phyloP scores from a whole-genome alignment of 495 filamentous ascomycete species.

The Pseudomonodictys pantanalensis region DNA sequence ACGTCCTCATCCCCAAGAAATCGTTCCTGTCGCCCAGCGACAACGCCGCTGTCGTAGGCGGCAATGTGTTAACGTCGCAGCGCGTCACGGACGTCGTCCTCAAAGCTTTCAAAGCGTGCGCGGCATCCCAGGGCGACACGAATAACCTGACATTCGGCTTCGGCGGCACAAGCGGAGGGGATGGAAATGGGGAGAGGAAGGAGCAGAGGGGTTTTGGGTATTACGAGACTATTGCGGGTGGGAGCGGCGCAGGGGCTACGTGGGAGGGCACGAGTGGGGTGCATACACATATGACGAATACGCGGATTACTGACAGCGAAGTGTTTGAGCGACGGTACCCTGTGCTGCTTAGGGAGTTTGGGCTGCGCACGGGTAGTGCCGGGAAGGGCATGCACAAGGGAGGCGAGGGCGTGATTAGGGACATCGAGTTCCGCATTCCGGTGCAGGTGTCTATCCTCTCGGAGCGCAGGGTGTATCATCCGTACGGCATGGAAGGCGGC shows the following conservation, averaged over 20 bases:
- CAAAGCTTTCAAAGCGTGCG: conserved; percentile 84
- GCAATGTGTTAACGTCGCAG: conserved; percentile 90
- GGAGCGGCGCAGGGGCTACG: conserved; percentile 77
- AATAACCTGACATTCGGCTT: conserved; percentile 89
- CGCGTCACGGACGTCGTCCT: conserved; percentile 93
- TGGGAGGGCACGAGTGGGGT: conserved; percentile 92
- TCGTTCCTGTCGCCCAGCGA: conserved; percentile 84
- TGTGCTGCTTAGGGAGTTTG: conserved; percentile 79
- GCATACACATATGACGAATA: conserved; percentile 99
- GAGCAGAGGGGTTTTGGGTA: conserved; percentile 83
- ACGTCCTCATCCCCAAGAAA: conserved; percentile 76
- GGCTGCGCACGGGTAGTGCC: conserved; percentile 64
- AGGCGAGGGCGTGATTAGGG: conserved; percentile 85
- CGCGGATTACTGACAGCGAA: conserved; percentile 91
- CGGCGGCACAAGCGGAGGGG: conserved; percentile 60
- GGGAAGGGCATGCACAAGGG: conserved; percentile 75
- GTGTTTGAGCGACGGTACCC: conserved; percentile 96
- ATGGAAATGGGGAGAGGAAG: conserved; percentile 10
- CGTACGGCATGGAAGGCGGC: conserved; percentile 88
- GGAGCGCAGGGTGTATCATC: conserved; percentile 80
- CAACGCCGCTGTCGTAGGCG: conserved; percentile 88
- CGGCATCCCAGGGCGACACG: conserved; percentile 86
- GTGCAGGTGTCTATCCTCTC: conserved; percentile 86
- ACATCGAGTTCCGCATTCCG: conserved; percentile 90
- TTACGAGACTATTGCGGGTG: conserved; percentile 96